Evolutionary conservation across 257 asterid genomes (phyloP), one percentile per base, ranked within the genome.

Genomic region (Rehmannia glutinosa): DNA sequence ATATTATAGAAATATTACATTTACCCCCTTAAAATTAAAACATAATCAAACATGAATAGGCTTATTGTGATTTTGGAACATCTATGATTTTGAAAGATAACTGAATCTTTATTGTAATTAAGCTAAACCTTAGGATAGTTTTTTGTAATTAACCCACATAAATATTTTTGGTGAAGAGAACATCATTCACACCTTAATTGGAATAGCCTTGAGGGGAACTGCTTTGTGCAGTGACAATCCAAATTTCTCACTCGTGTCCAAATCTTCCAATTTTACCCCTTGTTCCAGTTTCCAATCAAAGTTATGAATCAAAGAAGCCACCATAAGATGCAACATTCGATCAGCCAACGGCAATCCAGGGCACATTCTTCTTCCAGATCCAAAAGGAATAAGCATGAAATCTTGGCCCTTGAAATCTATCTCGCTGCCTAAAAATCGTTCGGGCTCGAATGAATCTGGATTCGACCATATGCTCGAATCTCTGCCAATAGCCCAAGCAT

Each of bases 281-380:
- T 1, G 4, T 45, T 60, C 62, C 1, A 74, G 12, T 24, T 68
- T 62, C 86, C 80, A 81, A 9, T 81, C 80, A 15, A 77, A 81
- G 54, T 45, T 64, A 23, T 80, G 80, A 50, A 80, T 41, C 66
- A 80, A 54, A 9, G 72, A 47, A 8, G 78, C 82, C 66, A 81
- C 54, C 35, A 27, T 62, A 8, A 81, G 59, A 43, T 67, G 81
- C 39, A 77, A 2, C 83, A 81, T 71, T 13, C 71, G 64, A 24
- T 71, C 64, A 2, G 76, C 85, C 56, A 77, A 35, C 0, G 78
- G 66, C 43, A 74, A 1, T 11, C 78, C 82, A 0, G 76, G 78
- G 72, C 86, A 81, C n/a, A 74, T 63, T 59, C 86, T 71, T 43
- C 86, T 51, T 1, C 86, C 83, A 0, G 83, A 64, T 1, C 80